Conservation (phyloP, 495 filamentous ascomycete genomes). For the Chaetomium cochliodes region DNA sequence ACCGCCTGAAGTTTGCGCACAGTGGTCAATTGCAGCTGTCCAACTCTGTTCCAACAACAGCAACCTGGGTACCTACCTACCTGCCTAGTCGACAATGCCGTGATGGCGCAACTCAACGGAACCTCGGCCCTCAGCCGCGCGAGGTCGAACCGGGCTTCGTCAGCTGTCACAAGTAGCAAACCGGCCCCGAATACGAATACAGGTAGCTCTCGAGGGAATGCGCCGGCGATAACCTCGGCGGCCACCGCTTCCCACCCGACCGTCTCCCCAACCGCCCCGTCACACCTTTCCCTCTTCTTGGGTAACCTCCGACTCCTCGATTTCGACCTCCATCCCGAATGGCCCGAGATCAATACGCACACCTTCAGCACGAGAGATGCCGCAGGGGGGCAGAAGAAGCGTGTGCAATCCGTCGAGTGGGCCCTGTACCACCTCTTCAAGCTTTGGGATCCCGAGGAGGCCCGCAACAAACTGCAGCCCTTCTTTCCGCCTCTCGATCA, state of each 20-base stretch:
- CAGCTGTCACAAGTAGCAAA: conserved; percentile 24
- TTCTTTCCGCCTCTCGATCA: conserved; percentile 87
- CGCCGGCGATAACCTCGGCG: conserved; percentile 7
- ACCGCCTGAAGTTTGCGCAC: conserved; percentile 11
- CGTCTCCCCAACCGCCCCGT: conserved; percentile 22
- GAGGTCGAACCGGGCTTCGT: conserved; percentile 25
- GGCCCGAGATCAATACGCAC: conserved; percentile 66
- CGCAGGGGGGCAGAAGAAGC: conserved; percentile 71
- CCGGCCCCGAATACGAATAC: conserved; percentile 18
- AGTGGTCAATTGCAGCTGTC: not conserved
- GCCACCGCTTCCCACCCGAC: conserved; percentile 13
- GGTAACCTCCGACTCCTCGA: conserved; percentile 78
- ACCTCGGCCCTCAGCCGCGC: conserved; percentile 31
- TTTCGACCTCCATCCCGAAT: conserved; percentile 70
- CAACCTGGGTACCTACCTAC: no score
- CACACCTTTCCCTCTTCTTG: conserved; percentile 60
- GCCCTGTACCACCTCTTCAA: conserved; percentile 75
- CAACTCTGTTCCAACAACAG: not conserved
- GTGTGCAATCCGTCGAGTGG: conserved; percentile 80
- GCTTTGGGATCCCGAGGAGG: conserved; percentile 73
- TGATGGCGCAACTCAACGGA: conserved; percentile 32
- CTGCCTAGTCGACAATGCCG: conserved; percentile 25
- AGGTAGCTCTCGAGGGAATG: conserved; percentile 19
- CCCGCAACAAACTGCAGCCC: conserved; percentile 78
- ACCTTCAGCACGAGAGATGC: conserved; percentile 65